Evolutionary conservation across 352 stramenopile species (phyloP).

Genomic region (Stramenopiles sp.): DNA sequence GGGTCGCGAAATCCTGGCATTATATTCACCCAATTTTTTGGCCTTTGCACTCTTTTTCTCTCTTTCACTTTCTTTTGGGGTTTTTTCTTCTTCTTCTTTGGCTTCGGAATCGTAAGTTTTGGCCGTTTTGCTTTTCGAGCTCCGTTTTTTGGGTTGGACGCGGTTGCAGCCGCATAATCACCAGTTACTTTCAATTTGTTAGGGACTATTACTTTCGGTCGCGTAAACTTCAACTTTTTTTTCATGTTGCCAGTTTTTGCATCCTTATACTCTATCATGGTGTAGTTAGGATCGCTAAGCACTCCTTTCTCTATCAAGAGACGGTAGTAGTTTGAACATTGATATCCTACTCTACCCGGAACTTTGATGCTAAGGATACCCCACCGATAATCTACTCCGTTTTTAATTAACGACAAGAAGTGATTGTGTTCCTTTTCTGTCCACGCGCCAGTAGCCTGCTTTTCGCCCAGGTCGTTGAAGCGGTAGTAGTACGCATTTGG

Average conservation of each 20-base stretch:
- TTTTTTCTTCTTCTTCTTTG: not conserved
- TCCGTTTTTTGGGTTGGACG: too few species aligned
- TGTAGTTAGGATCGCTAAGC: not conserved
- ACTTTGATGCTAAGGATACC: not conserved
- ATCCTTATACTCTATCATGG: not conserved
- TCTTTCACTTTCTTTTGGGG: not conserved
- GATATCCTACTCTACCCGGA: not conserved
- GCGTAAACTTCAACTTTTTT: not conserved
- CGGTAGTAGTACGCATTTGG: constrained; percentile 10
- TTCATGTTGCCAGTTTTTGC: not conserved
- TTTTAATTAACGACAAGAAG: not conserved
- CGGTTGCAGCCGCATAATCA: not conserved
- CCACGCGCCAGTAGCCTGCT: not conserved
- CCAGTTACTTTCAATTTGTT: not conserved
- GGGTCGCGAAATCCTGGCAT: constrained; percentile 13
- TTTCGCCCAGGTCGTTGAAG: not conserved
- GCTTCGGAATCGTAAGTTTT: not conserved
- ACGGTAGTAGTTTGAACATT: constrained; percentile 8
- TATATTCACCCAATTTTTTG: not conserved
- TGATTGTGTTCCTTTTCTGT: not conserved
- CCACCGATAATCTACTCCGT: not conserved
- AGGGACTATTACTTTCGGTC: not conserved
- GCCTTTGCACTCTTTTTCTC: not conserved
- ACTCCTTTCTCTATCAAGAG: not conserved
- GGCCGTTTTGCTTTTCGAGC: not conserved